A percentile compares a stretch with the other conserved stretches of the same genome.
phyloP scores from a whole-genome alignment of 106 monocot species.

The Dendrobium officinale region DNA sequence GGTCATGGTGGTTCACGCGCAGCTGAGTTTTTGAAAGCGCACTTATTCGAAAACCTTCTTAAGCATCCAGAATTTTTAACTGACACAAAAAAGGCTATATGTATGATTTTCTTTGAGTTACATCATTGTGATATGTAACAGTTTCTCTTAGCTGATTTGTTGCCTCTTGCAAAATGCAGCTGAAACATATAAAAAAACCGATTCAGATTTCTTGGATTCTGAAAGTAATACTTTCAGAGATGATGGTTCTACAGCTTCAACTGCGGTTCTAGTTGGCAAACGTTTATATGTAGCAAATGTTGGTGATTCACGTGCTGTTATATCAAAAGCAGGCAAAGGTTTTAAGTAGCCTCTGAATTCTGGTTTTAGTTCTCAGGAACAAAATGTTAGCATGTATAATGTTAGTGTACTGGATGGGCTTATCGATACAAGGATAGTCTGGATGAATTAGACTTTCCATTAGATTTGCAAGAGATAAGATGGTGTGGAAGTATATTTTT shows the following conservation, averaged over 20 bases:
- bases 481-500: neutral
- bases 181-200: conserved; percentile 80
- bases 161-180: conserved; percentile 26
- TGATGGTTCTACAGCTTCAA: conserved; percentile 94
- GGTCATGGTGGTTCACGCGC: conserved; percentile 95
- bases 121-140: neutral
- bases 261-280: conserved; percentile 78
- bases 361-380: neutral
- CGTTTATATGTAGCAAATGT: conserved; percentile 97
- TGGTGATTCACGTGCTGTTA: conserved; percentile 27
- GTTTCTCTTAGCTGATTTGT: neutral
- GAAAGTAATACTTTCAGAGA: conserved; percentile 68
- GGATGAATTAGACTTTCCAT: neutral
- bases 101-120: conserved; percentile 24
- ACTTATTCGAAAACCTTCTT: conserved; percentile 85
- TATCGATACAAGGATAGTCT: neutral
- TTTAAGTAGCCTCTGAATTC: neutral
- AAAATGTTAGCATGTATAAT: neutral
- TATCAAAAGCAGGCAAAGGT: conserved; percentile 86
- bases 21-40: conserved; percentile 88
- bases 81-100: conserved; percentile 79
- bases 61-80: conserved; percentile 77
- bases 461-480: neutral
- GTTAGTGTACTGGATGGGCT: neutral
- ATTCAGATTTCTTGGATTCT: conserved; percentile 73